Conservation (phyloP, 148 eudicot species). For the Camellia lanceoleosa region DNA sequence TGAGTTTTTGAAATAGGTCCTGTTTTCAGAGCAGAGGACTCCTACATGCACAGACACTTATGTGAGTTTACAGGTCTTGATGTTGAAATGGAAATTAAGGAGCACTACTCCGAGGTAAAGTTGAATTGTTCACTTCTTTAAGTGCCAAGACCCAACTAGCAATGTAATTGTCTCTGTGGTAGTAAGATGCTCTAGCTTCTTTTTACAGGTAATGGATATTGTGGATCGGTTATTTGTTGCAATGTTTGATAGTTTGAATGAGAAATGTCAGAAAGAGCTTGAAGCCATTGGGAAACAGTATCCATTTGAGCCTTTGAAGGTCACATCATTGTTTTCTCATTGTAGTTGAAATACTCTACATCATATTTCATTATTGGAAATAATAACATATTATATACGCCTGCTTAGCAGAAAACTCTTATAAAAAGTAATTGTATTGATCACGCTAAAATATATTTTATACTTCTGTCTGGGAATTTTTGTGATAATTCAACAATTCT, state of each 20-base stretch:
- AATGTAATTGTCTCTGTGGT: neutral
- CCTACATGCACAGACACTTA: slow-evolving; percentile 82
- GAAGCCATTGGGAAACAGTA: slow-evolving; percentile 78
- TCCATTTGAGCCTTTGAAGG: slow-evolving; percentile 76
- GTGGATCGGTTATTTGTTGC: slow-evolving; percentile 75
- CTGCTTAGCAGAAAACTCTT: neutral
- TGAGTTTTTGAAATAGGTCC: slow-evolving; percentile 92
- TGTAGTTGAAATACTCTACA: neutral
- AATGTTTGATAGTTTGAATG: slow-evolving; percentile 72
- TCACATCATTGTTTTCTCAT: neutral
- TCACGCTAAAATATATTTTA: neutral
- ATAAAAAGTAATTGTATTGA: neutral
- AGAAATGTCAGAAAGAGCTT: slow-evolving; percentile 59
- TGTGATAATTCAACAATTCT: neutral
- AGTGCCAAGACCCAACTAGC: neutral
- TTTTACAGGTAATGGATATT: slow-evolving; percentile 86
- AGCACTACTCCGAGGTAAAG: slow-evolving; percentile 86
- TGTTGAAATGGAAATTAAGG: slow-evolving; percentile 93
- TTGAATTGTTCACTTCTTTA: neutral
- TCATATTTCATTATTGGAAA: neutral
- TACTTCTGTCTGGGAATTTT: neutral
- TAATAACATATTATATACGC: neutral
- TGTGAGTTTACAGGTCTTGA: slow-evolving; percentile 98
- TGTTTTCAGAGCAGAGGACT: slow-evolving; percentile 95
- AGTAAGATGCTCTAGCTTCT: neutral